Conservation (phyloP, 805 yeast genomes). For the Kuraishia floccosa region DNA sequence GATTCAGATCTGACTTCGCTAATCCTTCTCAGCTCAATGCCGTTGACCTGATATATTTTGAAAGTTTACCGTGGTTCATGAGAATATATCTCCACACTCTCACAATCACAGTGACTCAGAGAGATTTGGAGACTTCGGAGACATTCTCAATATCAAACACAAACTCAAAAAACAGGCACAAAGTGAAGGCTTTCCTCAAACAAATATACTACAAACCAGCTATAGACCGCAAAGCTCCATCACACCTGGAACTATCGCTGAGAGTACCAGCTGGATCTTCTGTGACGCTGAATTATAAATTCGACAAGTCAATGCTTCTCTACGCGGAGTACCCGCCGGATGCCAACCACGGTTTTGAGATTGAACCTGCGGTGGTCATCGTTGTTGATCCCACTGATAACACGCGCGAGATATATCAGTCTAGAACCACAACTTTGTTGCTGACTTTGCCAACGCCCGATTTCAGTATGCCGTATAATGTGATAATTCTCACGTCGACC, state of each 20-base stretch:
- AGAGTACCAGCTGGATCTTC: slow-evolving; percentile 53
- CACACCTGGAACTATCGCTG: slow-evolving; percentile 66
- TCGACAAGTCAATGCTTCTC: slow-evolving; percentile 77
- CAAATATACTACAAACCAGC: slow-evolving; percentile 65
- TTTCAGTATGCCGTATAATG: slow-evolving; percentile 97
- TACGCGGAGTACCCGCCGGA: slow-evolving; percentile 98
- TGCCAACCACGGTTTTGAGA: slow-evolving; percentile 95
- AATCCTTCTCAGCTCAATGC: slow-evolving; percentile 43
- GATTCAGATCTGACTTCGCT: slow-evolving; percentile 65
- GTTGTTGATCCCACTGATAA: slow-evolving; percentile 23
- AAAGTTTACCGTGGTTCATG: slow-evolving; percentile 90
- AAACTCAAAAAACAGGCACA: slow-evolving; percentile 10
- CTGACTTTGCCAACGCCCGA: slow-evolving; percentile 92
- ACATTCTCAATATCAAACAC: slow-evolving; percentile 7
- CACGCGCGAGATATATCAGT: slow-evolving; percentile 24
- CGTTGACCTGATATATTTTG: slow-evolving; percentile 52
- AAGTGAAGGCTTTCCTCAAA: slow-evolving; percentile 26
- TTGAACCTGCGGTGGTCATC: slow-evolving; percentile 80
- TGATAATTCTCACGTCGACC: slow-evolving; percentile 86
- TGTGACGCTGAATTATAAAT: slow-evolving; percentile 56
- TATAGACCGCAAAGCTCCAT: slow-evolving; percentile 67
- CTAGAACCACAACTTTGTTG: slow-evolving; percentile 80
- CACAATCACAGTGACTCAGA: slow-evolving; percentile 18
- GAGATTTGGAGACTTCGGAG: slow-evolving; percentile 5
- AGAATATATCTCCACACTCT: slow-evolving; percentile 70